Base-by-base conservation (phyloP, 2,329 filamentous ascomycete species). In the Aspergillaceae sp. region DNA sequence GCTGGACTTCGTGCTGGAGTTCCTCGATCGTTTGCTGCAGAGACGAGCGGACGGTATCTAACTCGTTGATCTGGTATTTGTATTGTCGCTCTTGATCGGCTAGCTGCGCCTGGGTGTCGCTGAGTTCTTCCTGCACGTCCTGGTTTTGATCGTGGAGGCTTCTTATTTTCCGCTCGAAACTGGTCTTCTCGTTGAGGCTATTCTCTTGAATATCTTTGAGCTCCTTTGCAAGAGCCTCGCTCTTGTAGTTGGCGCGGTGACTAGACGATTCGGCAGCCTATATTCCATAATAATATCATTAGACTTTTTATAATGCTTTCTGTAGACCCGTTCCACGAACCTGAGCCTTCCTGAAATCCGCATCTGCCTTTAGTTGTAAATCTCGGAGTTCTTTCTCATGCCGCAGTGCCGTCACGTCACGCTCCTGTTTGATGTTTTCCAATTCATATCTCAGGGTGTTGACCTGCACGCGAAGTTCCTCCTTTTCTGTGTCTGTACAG, bases 381-480 rank as follows among this genome's bases (percentile, higher is more conserved):
- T 94, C 88, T 51, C 91, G 82, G 26, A 95, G 67, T 58, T 95
- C 91, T 57, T 87, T 86, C 53, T 88, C 84, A 56, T 92, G 86
- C 51, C 87, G 83, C 10, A 95, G 74, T 7, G 81, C 76, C 41
- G 82, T 74, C 57, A 96, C 78, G 48, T 94, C 88, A 56, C 86
- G 84, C 60, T 97, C 91, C 56, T 95, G 87, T 58, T 91, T 90
- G 44, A 87, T 73, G 11, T 86, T 91, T 58, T 89, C 86, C 54
- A 95, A 76, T 48, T 91, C 87, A 69, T 96, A 98, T 51, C 83
- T 84, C 43, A 96, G 73, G 0, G 88, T 87, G 51, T 90, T 92
- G 37, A 97, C 74, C 66, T 96, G 88, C 2, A 91, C 87, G 60
- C 91, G 90, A 28, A 97, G 75, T 53, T 90, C 84, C 59, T 97